A percentile compares a stretch with the other conserved stretches of the same genome.
phyloP scores from a whole-genome alignment of 1,139 yeast species.

The Candida glucosophila region DNA sequence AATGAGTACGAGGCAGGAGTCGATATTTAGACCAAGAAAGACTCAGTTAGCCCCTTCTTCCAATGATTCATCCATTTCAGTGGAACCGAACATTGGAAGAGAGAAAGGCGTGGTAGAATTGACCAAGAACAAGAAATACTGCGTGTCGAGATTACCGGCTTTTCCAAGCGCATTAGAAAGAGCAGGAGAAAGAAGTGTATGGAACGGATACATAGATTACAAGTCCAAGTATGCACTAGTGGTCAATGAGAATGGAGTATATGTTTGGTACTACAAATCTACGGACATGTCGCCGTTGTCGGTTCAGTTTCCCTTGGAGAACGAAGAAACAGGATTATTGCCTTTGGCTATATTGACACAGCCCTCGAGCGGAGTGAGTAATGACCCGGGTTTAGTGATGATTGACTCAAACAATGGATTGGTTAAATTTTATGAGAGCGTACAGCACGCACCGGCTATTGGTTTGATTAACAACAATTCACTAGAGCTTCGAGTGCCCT shows the following conservation, averaged over 20 bases:
- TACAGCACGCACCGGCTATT: conserved; percentile 59
- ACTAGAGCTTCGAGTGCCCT: conserved; percentile 26
- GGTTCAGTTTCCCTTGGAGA: conserved; percentile 33
- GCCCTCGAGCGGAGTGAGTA: conserved; percentile 49
- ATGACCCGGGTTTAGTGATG: conserved; percentile 64
- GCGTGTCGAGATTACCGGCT: conserved; percentile 55
- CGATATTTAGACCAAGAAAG: conserved; percentile 9
- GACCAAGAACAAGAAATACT: conserved; percentile 52
- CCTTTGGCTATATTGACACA: conserved; percentile 60
- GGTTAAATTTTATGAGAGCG: conserved; percentile 57
- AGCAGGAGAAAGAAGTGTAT: conserved; percentile 9
- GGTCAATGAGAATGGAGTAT: conserved; percentile 40
- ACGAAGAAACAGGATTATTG: conserved; percentile 8
- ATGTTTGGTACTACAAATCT: conserved; percentile 65
- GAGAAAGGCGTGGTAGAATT: conserved; percentile 29
- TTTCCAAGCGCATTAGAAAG: conserved; percentile 36
- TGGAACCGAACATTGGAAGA: conserved; percentile 2
- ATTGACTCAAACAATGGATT: conserved; percentile 49
- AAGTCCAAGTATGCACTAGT: conserved; percentile 48
- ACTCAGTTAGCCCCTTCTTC: conserved; percentile 2
- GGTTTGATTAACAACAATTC: conserved; percentile 45
- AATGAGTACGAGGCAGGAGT: conserved; percentile 6
- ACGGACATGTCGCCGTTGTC: conserved; percentile 53
- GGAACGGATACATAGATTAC: conserved; percentile 48
- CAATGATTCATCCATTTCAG: conserved; percentile 1